phyloP scores from a whole-genome alignment of 345 rosid species.

The Hibiscus syriacus region DNA sequence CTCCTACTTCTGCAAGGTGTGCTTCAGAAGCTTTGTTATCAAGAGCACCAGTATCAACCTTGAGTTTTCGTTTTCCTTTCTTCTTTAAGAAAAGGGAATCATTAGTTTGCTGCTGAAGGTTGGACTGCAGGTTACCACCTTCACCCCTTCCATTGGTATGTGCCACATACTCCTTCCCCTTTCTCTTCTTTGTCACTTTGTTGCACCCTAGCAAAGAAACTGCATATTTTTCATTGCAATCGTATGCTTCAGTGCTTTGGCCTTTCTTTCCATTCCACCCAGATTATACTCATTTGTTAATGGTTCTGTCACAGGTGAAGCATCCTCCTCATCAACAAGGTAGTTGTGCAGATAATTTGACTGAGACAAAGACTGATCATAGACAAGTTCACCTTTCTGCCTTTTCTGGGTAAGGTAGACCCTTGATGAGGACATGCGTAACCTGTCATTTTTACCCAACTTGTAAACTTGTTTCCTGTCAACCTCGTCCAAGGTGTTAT shows the following conservation, averaged over 20 bases:
- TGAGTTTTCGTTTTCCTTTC: conserved; percentile 62
- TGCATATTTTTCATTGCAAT: conserved; percentile 48
- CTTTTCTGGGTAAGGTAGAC: conserved; percentile 42
- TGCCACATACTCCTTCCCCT: conserved; percentile 47
- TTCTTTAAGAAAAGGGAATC: conserved; percentile 46
- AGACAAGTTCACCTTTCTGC: conserved; percentile 36
- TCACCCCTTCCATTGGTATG: conserved; percentile 39
- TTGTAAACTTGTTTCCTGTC: conserved; percentile 35
- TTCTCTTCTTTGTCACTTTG: conserved; percentile 53
- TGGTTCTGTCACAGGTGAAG: conserved; percentile 28
- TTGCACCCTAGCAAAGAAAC: conserved; percentile 48
- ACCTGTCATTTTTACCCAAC: conserved; percentile 39
- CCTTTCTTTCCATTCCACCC: conserved; percentile 49
- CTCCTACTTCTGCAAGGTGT: conserved; percentile 37
- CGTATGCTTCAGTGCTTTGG: conserved; percentile 33
- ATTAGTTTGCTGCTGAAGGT: conserved; percentile 33
- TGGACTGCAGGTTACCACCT: conserved; percentile 25
- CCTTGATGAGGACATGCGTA: no score
- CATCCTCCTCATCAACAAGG: conserved; percentile 46
- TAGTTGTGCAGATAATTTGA: conserved; percentile 13
- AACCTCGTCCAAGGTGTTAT: conserved; percentile 32
- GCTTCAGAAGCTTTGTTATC: conserved; percentile 49
- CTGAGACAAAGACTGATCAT: not conserved
- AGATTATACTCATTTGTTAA: conserved; percentile 28
- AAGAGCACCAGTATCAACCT: conserved; percentile 37